A percentile compares a stretch with the other conserved stretches of the same genome.
These are phyloP conservation scores for Saccharomycopsis babjevae DNA, from an alignment of 805 yeast genomes.

Conservation along the genomic window DNA sequence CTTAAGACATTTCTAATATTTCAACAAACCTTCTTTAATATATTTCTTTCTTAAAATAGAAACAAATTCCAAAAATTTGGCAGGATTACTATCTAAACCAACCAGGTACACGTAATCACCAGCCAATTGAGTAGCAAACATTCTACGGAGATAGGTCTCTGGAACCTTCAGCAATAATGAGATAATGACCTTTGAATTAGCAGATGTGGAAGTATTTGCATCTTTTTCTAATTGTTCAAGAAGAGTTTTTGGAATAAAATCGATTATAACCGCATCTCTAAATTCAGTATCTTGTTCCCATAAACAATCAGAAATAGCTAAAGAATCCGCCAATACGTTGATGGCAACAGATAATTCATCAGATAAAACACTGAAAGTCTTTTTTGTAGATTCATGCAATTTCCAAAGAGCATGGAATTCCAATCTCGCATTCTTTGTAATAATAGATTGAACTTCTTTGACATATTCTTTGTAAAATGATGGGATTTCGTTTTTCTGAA, in stretches of 20 bases:
- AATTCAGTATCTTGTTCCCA: constrained; percentile 74
- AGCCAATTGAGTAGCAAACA: constrained; percentile 79
- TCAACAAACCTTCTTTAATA: constrained; percentile 1
- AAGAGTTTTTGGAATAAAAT: constrained; percentile 70
- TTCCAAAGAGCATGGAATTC: constrained; percentile 88
- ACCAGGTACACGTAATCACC: constrained; percentile 75
- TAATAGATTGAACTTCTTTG: constrained; percentile 64
- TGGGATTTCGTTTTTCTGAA: constrained; percentile 47
- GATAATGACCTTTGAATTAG: constrained; percentile 31
- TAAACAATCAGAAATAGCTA: constrained; percentile 68
- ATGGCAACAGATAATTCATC: constrained; percentile 76
- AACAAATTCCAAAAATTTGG: constrained; percentile 56
- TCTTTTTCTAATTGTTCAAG: constrained; percentile 48
- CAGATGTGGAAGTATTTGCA: not conserved
- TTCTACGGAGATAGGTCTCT: constrained; percentile 73
- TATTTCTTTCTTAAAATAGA: constrained; percentile 41
- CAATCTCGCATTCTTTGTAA: constrained; percentile 65
- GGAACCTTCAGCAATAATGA: constrained; percentile 70
- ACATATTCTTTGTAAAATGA: constrained; percentile 77
- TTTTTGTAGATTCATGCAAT: constrained; percentile 53
- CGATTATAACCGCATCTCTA: constrained; percentile 64
- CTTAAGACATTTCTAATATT: not conserved
- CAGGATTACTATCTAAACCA: constrained; percentile 71
- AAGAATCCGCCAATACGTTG: constrained; percentile 76
- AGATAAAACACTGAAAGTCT: constrained; percentile 59